Evolutionary conservation across 2,329 filamentous ascomycete species (phyloP), one percentile per base, ranked within the genome.

Genomic region (Xylaria sp.): DNA sequence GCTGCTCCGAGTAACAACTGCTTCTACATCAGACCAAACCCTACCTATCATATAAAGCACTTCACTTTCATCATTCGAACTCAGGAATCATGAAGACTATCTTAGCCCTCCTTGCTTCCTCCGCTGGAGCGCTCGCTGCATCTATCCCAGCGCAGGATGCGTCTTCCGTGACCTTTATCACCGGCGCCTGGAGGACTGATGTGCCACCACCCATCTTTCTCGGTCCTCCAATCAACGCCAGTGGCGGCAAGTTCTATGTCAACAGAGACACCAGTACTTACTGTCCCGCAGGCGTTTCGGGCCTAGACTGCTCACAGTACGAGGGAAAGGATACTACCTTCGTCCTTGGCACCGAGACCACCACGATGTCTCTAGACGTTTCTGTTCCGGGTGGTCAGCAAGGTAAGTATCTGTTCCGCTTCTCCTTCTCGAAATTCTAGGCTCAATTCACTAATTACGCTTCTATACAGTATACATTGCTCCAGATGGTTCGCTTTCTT

Each of bases 381-480:
- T 58, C 39, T 9, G 74, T 75, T 18, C 74, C 74, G 8, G 73
- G 74, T 2, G 74, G 73, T 1, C 74, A 76, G 48, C 73, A 73
- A 71, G 73, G 74, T 63, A 65, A 65, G 71, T 20, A 31, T 6
- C 18, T 28, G 1, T 37, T 63, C 7, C 5, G 10, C 9, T 15
- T 23, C 2, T 34, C 44, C 15, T n/a, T 23, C 28, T 23, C 28
- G 15, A 20, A 52, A 41, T 18, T 3, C n/a, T 52, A 2, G 23
- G 2, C 4, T 52, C 9, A 39, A 12, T 25, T 57, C 31, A 64
- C 59, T 37, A 23, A 50, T 18, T 9, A 18, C 18, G 23, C 48
- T 18, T 13, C 15, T 7, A 18, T n/a, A 60, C 18, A 76, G 74
- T 75, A 0, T 75, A 76, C 37, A 10, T 75, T 9, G 74, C 67